Percentiles rank a stretch among this genome's conserved stretches.
These are phyloP conservation scores for Erodium texanum DNA, from an alignment of 441 rosid genomes.

Conservation along the genomic window DNA sequence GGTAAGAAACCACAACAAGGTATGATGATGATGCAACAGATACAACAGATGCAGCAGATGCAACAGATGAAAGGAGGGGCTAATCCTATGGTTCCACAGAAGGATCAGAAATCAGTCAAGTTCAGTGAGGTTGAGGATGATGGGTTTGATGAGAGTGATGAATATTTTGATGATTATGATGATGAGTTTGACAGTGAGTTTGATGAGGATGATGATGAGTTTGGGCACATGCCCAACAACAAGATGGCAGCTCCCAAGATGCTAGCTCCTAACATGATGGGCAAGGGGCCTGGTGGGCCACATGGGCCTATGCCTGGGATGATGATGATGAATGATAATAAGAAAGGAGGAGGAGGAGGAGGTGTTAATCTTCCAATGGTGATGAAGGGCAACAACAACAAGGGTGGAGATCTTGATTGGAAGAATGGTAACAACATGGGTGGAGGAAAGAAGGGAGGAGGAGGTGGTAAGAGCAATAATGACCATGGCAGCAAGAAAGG, in stretches of 20 bases:
- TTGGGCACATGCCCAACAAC: constrained; percentile 32
- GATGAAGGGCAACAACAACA: constrained; percentile 29
- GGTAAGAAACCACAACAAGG: background rate
- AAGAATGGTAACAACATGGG: constrained; percentile 25
- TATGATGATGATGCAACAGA: constrained; percentile 16
- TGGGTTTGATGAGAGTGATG: constrained; percentile 33
- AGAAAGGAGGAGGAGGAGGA: constrained; percentile 25
- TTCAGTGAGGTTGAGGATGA: constrained; percentile 45
- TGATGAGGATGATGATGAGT: constrained; percentile 42
- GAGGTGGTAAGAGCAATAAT: constrained; percentile 18
- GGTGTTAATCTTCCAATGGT: constrained; percentile 34
- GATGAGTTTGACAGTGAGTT: constrained; percentile 31
- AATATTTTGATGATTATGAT: constrained; percentile 29
- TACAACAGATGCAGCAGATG: constrained; percentile 40
- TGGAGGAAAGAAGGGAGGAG: constrained; percentile 36
- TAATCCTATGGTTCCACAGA: constrained; percentile 29
- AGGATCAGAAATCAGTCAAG: constrained; percentile 64
- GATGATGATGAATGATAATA: constrained; percentile 27
- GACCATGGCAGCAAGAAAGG: background rate
- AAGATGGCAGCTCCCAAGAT: constrained; percentile 15
- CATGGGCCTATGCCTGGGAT: constrained; percentile 24
- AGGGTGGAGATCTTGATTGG: constrained; percentile 33
- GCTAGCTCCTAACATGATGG: constrained; percentile 11
- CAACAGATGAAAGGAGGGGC: constrained; percentile 19
- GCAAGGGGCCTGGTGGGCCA: constrained; percentile 34